These are phyloP conservation scores for Tolypocladium pustulatum DNA, from an alignment of 2,329 filamentous ascomycete genomes.

Conservation along the genomic window DNA sequence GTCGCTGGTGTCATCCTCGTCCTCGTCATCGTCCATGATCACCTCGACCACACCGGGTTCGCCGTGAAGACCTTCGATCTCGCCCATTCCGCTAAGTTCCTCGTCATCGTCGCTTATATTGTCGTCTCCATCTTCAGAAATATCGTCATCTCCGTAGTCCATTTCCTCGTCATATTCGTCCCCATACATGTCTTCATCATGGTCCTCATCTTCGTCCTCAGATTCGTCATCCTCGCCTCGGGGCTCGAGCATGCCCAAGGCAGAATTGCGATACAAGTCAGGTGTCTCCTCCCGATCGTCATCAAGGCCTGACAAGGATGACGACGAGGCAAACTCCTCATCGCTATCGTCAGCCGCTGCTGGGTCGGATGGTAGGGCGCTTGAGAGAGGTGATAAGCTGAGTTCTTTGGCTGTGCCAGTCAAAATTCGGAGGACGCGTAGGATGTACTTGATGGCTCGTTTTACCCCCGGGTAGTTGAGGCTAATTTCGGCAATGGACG, in stretches of 20 bases:
- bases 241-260: conserved; percentile 87
- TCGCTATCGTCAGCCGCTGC: conserved; percentile 61
- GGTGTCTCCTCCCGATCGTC: conserved; percentile 89
- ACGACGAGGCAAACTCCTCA: conserved; percentile 78
- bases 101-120: conserved; percentile 87
- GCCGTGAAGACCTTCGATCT: conserved; percentile 64
- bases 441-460: conserved; percentile 90
- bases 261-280: conserved; percentile 92
- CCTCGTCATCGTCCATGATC: conserved; percentile 63
- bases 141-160: conserved; percentile 76
- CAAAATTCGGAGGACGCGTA: conserved; percentile 77
- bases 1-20: conserved; percentile 55
- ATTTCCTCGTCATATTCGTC: conserved; percentile 89
- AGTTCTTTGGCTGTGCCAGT: conserved; percentile 80
- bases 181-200: conserved; percentile 87
- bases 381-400: conserved; percentile 51
- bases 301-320: conserved; percentile 79
- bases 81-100: conserved; percentile 71
- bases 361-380: conserved; percentile 57
- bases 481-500: conserved; percentile 89
- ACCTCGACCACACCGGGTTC: conserved; percentile 58
- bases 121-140: conserved; percentile 74
- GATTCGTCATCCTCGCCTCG: conserved; percentile 73
- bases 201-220: conserved; percentile 60
- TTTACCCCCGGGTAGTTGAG: conserved; percentile 90